These are phyloP conservation scores for Trematosphaeria pertusa DNA, from an alignment of 2,329 filamentous ascomycete genomes.

Conservation along the genomic window DNA sequence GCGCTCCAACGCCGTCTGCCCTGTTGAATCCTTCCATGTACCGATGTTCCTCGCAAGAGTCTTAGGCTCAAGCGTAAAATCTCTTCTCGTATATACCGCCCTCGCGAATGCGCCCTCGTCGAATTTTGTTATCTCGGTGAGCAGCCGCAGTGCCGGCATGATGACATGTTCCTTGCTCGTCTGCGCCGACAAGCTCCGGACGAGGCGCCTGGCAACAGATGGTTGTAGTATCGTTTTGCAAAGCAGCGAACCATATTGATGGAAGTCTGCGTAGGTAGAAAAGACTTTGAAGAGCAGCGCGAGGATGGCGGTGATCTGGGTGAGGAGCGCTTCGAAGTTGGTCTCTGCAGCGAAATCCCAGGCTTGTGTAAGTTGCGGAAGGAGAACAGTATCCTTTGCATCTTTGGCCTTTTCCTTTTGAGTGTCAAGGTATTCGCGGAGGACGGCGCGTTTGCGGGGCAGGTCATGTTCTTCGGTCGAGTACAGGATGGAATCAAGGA, in stretches of 20 bases:
- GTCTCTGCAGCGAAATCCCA: constrained; percentile 84
- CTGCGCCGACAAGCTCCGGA: constrained; percentile 77
- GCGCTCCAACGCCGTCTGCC: constrained; percentile 66
- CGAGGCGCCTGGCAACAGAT: constrained; percentile 79
- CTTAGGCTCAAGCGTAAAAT: constrained; percentile 74
- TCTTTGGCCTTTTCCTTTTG: constrained; percentile 58
- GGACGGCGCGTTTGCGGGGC: constrained; percentile 61
- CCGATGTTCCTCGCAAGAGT: constrained; percentile 81
- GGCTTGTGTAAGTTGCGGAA: constrained; percentile 82
- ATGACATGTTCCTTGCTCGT: constrained; percentile 88
- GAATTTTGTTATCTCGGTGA: constrained; percentile 84
- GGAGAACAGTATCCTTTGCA: constrained; percentile 68
- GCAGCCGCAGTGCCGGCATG: constrained; percentile 82
- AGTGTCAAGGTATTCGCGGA: constrained; percentile 72
- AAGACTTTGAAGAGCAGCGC: constrained; percentile 81
- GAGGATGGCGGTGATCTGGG: constrained; percentile 79
- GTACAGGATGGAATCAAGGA: constrained; percentile 70
- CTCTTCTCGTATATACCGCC: constrained; percentile 77
- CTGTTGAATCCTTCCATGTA: constrained; percentile 62
- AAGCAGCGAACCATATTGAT: constrained; percentile 76
- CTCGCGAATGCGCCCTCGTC: constrained; percentile 84
- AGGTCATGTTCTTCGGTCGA: constrained; percentile 58
- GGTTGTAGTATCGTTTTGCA: constrained; percentile 83
- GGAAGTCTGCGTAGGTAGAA: constrained; percentile 75
- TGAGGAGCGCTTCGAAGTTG: constrained; percentile 81